These are phyloP conservation scores for Leccinum broughii DNA, from an alignment of 768 basidiomycete genomes.

Conservation along the genomic window DNA sequence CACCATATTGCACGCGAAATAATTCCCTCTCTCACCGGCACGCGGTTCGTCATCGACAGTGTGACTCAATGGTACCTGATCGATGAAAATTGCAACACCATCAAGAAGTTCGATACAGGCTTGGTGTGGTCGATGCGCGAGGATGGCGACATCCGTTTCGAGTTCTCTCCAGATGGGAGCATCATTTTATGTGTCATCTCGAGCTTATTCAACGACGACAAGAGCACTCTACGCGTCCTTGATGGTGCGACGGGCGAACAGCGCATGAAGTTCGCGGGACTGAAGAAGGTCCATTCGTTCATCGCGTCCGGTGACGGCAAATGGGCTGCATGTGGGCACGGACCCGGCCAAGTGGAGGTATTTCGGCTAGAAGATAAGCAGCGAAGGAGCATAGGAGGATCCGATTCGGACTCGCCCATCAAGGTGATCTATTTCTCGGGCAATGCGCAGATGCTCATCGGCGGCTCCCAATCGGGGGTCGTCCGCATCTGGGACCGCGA, in stretches of 20 bases:
- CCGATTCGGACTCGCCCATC: not conserved
- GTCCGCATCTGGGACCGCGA: constrained; percentile 24
- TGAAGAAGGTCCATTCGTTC: constrained; percentile 10
- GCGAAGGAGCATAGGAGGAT: not conserved
- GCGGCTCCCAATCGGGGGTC: constrained; percentile 16
- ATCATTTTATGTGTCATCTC: constrained; percentile 5
- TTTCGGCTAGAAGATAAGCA: not conserved
- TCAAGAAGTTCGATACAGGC: constrained; percentile 16
- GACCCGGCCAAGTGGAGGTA: constrained; percentile 3
- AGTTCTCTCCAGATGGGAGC: constrained; percentile 16
- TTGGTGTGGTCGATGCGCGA: not conserved
- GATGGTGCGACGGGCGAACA: constrained; percentile 12
- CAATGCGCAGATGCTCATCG: constrained; percentile 15
- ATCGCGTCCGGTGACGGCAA: constrained; percentile 6
- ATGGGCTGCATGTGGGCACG: constrained; percentile 13
- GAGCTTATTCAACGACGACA: constrained; percentile 8
- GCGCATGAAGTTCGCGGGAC: constrained; percentile 5
- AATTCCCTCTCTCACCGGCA: constrained; percentile 8
- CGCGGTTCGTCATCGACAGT: constrained; percentile 12
- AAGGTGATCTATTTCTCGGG: constrained; percentile 18
- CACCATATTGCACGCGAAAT: not conserved
- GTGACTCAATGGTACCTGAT: not conserved
- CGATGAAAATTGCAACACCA: not conserved
- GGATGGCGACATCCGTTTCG: not conserved
- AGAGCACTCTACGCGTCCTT: constrained; percentile 11